Conservation (phyloP, 2,329 filamentous ascomycete genomes). For the Diaporthe humulicola region DNA sequence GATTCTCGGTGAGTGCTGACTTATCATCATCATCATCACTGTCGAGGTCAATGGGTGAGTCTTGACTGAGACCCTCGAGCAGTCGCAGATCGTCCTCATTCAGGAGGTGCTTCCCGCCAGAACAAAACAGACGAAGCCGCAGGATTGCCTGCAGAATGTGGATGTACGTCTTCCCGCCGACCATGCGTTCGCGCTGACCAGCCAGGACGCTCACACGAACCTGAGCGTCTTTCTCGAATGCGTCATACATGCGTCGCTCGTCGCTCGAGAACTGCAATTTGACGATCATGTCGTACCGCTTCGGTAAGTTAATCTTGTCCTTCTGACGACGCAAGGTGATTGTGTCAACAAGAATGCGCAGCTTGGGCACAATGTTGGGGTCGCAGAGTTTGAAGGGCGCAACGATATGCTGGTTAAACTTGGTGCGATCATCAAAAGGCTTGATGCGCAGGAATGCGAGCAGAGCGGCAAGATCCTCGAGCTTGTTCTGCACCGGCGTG, state of each 20-base stretch:
- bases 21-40: conserved; percentile 77
- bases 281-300: conserved; percentile 79
- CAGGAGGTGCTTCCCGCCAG: conserved; percentile 92
- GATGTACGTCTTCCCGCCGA: conserved; percentile 90
- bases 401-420: conserved; percentile 85
- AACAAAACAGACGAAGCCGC: conserved; percentile 89
- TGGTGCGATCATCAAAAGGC: conserved; percentile 84
- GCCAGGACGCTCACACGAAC: conserved; percentile 84
- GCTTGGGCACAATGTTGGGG: conserved; percentile 83
- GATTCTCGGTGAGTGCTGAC: conserved; percentile 72
- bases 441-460: conserved; percentile 87
- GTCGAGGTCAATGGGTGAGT: conserved; percentile 90
- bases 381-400: conserved; percentile 90
- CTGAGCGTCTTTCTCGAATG: conserved; percentile 85
- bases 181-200: conserved; percentile 71
- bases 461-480: conserved; percentile 90
- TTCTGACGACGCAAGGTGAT: conserved; percentile 93
- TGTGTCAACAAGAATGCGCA: conserved; percentile 92
- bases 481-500: conserved; percentile 92
- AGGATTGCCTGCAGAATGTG: conserved; percentile 94
- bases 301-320: conserved; percentile 87
- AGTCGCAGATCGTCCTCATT: conserved; percentile 85
- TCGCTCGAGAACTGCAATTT: conserved; percentile 80
- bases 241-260: conserved; percentile 84
- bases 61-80: conserved; percentile 84